Evolutionary conservation across 768 basidiomycete genomes (phyloP), one percentile per base, ranked within the genome.

Genomic region (Calocybe indica): DNA sequence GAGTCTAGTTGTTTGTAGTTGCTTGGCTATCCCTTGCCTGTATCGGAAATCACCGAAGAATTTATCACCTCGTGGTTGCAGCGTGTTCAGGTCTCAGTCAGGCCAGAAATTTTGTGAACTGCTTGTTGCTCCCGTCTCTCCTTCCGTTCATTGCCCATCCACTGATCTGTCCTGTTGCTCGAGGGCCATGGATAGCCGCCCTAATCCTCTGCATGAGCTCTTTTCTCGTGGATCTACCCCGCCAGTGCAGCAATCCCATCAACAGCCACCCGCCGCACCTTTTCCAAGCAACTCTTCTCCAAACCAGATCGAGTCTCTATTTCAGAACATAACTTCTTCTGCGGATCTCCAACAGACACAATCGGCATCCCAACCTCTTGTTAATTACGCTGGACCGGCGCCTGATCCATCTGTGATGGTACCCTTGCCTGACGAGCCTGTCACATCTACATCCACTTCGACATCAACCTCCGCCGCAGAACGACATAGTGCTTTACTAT

Each of bases 401-500:
- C 62, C 68, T 41, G 58, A 55, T 49, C 68, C 65, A 35, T 70
- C 68, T 65, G 66, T 62, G 66, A 73, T 58, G 71, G 42, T 34
- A 33, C 74, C 54, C 67, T 72, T 58, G 58, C 67, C 56, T 62
- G 75, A 62, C 56, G 83, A 78, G 15, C 62, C 72, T 36, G 62
- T 68, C 49, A 62, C 68, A 48, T 69, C 71, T 30, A 64, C 73
- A 22, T 58, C 73, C 38, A 66, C 78, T 31, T 64, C 68, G 46
- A 62, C 70, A 47, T 68, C 65, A 49, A 60, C 68, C 37, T 67
- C 71, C 54, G 65, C 77, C 46, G 66, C 77, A 0, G 88, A 91
- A 46, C 75, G 83, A 50, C 87, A 91, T 67, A 87, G 76, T 57
- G 85, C 88, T 0, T 70, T 92, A 42, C 71, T 91, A 38, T 83